Percentiles rank a stretch among this genome's conserved stretches.
Evolutionary conservation across 2,329 filamentous ascomycete species (phyloP).

Genomic region (Leptographium wingfieldii): DNA sequence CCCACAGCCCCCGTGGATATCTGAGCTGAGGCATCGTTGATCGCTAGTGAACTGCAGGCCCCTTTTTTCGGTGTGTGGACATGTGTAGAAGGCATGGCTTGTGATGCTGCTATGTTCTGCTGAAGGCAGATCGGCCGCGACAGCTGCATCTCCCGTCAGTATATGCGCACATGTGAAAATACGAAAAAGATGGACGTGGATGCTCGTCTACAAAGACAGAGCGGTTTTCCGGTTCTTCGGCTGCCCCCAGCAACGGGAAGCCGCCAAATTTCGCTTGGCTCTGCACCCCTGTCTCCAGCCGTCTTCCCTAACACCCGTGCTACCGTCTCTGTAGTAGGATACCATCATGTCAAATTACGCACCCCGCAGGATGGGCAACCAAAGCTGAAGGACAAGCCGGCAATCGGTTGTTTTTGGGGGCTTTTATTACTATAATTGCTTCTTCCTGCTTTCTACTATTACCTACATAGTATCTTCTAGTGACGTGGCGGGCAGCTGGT

Average conservation of each 20-base stretch:
- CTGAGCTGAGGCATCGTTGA: no score
- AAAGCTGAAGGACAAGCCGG: neutral
- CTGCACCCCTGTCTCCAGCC: neutral
- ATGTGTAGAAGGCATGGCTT: neutral
- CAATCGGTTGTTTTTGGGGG: no score
- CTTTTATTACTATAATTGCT: no score
- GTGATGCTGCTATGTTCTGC: neutral
- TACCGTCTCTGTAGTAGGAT: no score
- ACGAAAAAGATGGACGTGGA: no score
- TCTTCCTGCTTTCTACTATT: no score
- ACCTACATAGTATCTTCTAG: neutral
- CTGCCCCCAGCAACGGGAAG: neutral
- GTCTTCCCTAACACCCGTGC: neutral
- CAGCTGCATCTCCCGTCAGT: no score
- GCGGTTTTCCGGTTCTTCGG: neutral
- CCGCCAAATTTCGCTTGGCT: neutral
- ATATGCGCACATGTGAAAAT: no score
- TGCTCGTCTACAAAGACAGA: no score
- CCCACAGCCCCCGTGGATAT: no score
- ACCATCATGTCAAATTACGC: no score
- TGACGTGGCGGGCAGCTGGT: neutral
- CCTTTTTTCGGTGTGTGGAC: neutral
- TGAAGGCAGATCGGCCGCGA: neutral
- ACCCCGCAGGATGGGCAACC: neutral
- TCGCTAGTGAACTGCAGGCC: neutral